Evolutionary conservation across 1,284 basidiomycete species (phyloP).

Genomic region (Abortiporus biennis): DNA sequence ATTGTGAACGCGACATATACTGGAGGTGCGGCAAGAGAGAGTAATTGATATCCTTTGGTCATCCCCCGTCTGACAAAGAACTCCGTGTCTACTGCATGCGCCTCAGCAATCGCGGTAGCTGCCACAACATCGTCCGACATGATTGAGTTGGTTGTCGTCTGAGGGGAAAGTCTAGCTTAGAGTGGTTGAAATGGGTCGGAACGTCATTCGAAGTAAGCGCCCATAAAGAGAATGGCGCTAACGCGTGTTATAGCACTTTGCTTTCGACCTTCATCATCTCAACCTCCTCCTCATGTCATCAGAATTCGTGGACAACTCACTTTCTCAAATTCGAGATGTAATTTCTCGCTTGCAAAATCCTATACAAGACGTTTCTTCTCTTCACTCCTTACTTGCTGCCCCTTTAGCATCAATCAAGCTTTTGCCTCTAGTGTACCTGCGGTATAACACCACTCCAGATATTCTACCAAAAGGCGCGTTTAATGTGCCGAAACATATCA

Average conservation of each 20-base stretch:
- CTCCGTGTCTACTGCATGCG: constrained; percentile 32
- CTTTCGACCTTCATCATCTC: not conserved
- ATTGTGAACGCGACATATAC: constrained; percentile 48
- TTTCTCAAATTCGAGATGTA: constrained; percentile 35
- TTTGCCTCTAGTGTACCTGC: constrained; percentile 47
- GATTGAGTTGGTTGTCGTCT: no score
- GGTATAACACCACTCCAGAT: constrained; percentile 30
- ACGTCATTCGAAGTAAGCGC: no score
- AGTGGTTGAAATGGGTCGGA: no score
- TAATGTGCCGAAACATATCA: constrained; percentile 42
- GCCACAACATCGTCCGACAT: no score
- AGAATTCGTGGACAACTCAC: constrained; percentile 22
- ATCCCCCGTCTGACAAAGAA: constrained; percentile 58
- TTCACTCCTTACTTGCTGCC: constrained; percentile 49
- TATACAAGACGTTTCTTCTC: constrained; percentile 40
- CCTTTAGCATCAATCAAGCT: constrained; percentile 53
- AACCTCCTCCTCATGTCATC: constrained; percentile 1
- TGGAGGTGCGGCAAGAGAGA: constrained; percentile 56
- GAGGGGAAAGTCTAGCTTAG: no score
- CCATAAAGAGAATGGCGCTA: not conserved
- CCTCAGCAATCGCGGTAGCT: constrained; percentile 17
- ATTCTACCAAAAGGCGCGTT: constrained; percentile 27
- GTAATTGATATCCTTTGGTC: constrained; percentile 58
- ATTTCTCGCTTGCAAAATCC: constrained; percentile 47
- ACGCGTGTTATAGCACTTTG: not conserved